Base-by-base conservation (phyloP, 352 stramenopile species). In the Pythium rishiriense region DNA sequence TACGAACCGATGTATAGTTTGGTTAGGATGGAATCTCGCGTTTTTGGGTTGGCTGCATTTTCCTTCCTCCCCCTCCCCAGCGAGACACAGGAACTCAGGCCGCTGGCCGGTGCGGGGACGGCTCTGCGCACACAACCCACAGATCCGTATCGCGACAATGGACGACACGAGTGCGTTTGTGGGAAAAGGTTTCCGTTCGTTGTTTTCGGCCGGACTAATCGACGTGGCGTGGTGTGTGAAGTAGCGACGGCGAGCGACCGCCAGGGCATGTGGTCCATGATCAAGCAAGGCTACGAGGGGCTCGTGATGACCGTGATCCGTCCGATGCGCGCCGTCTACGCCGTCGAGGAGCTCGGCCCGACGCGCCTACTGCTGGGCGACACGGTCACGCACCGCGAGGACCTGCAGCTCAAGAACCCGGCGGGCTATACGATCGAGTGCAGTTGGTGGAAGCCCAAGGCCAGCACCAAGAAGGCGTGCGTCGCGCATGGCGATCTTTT, bases 241-340 rank as follows among this genome's bases (percentile, higher is more conserved):
- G 19, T 50, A 73, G 66, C 66, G 15, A 66, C 66, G 1, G 66
- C 66, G 22, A 64, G 66, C 41, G 78, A 89, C 26, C 76, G 76
- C n/a, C 79, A 82, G n/a, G 72, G 86, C 56, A 83, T 94, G 73
- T 93, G 83, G 84, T 70, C 79, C 14, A 88, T 88, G 74, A 82
- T 93, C 66, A 92, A 91, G 52, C 78, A 91, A 56, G 83, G 82
- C 11, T 94, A 94, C 73, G 80, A 94, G 61, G 78, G 83, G 0
- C 84, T 94, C 15, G 83, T 94, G 52, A 84, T 78, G 45, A 93
- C 84, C 6, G 86, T 94, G 17, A 93, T 94, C 55, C 83, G 86
- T 4, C 86, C 86, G 5, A 62, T 88, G 47, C 73, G 85, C 45
- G 81, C 85, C 9, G 69, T 84, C 50, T 94, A 94, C 61, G 49